Evolutionary conservation across 441 rosid species (phyloP).

Genomic region (Brassica balearica): DNA sequence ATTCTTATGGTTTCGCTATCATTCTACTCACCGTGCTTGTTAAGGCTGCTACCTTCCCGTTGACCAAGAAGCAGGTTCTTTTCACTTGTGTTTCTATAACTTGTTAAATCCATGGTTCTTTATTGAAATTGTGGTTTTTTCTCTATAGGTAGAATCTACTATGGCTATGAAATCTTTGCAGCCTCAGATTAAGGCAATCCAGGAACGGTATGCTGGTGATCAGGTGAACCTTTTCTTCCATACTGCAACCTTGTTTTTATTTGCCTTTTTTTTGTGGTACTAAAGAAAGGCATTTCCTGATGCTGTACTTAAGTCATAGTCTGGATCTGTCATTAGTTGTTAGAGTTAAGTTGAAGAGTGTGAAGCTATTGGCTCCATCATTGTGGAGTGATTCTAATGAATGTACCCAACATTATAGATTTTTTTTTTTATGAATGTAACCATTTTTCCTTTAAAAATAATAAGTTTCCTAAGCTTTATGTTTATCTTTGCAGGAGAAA

Average conservation of each 20-base stretch:
- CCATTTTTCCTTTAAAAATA: not conserved
- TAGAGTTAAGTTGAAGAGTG: not conserved
- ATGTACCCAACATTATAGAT: not conserved
- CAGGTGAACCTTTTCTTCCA: conserved; percentile 55
- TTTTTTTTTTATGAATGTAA: no score
- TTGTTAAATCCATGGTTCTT: not conserved
- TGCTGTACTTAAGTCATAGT: not conserved
- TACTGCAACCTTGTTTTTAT: not conserved
- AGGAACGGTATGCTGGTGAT: conserved; percentile 81
- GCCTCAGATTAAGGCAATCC: conserved; percentile 93
- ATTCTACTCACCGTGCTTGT: conserved; percentile 87
- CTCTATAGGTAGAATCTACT: conserved; percentile 79
- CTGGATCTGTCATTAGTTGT: not conserved
- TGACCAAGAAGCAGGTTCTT: conserved; percentile 91
- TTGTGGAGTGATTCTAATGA: conserved; percentile 7
- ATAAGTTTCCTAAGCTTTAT: conserved; percentile 21
- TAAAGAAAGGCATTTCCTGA: not conserved
- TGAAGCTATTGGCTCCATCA: not conserved
- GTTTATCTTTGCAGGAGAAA: conserved; percentile 67
- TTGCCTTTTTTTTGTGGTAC: no score
- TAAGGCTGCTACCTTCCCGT: conserved; percentile 90
- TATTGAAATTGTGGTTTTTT: conserved; percentile 23
- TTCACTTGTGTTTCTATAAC: conserved; percentile 15
- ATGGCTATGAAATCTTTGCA: conserved; percentile 93
- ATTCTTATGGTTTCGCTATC: conserved; percentile 92